Conservation (phyloP, 345 rosid species). For the Cardamine chenopodiifolia region DNA sequence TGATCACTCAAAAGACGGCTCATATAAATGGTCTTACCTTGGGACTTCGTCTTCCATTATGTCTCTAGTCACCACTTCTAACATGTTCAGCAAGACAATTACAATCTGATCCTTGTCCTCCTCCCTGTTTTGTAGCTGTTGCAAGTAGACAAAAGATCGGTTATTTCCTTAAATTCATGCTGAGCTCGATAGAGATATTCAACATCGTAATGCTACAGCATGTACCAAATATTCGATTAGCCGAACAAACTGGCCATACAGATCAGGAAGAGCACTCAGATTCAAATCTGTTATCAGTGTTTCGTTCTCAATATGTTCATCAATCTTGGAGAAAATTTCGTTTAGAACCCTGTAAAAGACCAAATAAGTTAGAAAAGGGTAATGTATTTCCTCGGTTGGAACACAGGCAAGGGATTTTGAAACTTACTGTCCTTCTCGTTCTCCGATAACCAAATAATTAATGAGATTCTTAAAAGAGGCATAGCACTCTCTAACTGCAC, state of each 20-base stretch:
- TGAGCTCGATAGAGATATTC: constrained; percentile 9
- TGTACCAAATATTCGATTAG: constrained; percentile 75
- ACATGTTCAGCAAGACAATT: constrained; percentile 57
- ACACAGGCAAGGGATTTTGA: neutral
- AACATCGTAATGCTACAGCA: constrained; percentile 9
- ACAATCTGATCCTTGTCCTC: constrained; percentile 58
- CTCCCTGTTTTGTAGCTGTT: constrained; percentile 47
- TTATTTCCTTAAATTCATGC: constrained; percentile 26
- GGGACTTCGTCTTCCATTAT: constrained; percentile 58
- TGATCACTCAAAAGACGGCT: neutral
- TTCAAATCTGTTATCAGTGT: constrained; percentile 55
- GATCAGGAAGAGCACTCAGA: constrained; percentile 78
- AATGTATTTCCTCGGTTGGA: neutral
- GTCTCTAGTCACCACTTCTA: constrained; percentile 63
- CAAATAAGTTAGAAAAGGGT: constrained; percentile 8
- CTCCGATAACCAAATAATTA: constrained; percentile 50
- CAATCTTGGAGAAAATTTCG: constrained; percentile 55
- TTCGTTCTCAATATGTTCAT: constrained; percentile 42
- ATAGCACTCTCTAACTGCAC: constrained; percentile 60
- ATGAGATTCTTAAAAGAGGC: constrained; percentile 56
- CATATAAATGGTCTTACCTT: constrained; percentile 43
- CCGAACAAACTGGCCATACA: constrained; percentile 69
- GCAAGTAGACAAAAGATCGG: constrained; percentile 11
- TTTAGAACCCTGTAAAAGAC: constrained; percentile 60
- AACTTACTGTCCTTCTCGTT: constrained; percentile 52